These are phyloP conservation scores for Beverwykella pulmonaria DNA, from an alignment of 495 filamentous ascomycete genomes.

Conservation along the genomic window DNA sequence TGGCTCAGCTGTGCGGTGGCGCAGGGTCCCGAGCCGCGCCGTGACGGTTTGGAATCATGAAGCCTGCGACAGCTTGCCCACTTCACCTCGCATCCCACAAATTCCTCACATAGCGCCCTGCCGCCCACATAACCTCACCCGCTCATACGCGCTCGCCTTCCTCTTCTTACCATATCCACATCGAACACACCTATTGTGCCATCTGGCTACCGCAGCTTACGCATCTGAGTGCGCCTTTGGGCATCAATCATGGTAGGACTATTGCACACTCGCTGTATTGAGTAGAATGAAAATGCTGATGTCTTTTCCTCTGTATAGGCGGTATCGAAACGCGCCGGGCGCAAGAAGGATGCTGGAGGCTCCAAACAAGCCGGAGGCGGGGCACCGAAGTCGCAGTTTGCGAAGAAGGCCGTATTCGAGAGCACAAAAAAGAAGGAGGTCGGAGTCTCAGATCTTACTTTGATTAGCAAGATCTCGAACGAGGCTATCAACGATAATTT, in stretches of 20 bases:
- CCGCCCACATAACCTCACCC: not conserved
- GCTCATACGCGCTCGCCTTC: not conserved
- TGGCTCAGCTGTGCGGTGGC: not conserved
- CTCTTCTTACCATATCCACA: not conserved
- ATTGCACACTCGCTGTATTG: not conserved
- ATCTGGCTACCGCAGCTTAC: not conserved
- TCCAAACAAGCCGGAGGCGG: slow-evolving; percentile 52
- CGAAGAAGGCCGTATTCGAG: slow-evolving; percentile 95
- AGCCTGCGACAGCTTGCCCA: slow-evolving; percentile 9
- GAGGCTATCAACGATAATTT: slow-evolving; percentile 99
- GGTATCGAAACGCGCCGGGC: slow-evolving; percentile 57
- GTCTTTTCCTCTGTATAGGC: slow-evolving; percentile 38
- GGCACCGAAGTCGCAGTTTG: slow-evolving; percentile 62
- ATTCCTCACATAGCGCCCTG: not conserved
- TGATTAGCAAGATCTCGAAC: slow-evolving; percentile 97
- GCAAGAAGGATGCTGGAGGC: slow-evolving; percentile 66
- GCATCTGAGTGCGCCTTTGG: slow-evolving; percentile 22
- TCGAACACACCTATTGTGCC: slow-evolving; percentile 4
- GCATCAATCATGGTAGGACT: slow-evolving; percentile 36
- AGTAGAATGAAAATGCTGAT: slow-evolving; percentile 11
- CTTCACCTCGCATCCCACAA: not conserved
- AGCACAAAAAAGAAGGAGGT: slow-evolving; percentile 98
- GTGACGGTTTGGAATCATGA: slow-evolving; percentile 18
- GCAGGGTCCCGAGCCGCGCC: not conserved
- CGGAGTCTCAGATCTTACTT: slow-evolving; percentile 94